These are phyloP conservation scores for Ramularia collo-cygni DNA, from an alignment of 2,329 filamentous ascomycete genomes.

Conservation along the genomic window DNA sequence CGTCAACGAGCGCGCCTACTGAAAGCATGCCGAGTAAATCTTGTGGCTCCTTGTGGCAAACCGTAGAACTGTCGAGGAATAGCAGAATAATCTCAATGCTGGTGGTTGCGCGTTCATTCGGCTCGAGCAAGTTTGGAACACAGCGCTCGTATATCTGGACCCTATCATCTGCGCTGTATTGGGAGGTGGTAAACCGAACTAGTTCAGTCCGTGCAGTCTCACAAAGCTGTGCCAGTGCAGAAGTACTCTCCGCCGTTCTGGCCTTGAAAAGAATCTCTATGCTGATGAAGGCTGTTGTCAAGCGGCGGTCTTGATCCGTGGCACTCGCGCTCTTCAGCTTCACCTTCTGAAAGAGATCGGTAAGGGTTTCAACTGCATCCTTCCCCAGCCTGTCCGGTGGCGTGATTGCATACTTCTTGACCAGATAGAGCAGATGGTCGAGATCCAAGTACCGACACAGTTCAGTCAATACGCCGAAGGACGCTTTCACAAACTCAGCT, in stretches of 20 bases:
- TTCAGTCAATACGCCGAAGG: constrained; percentile 58
- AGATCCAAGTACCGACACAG: constrained; percentile 41
- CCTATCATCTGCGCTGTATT: constrained; percentile 14
- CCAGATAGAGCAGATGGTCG: constrained; percentile 56
- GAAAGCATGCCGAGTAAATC: constrained; percentile 19
- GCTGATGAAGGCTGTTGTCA: constrained; percentile 21
- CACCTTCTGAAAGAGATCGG: constrained; percentile 13
- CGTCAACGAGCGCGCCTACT: constrained; percentile 28
- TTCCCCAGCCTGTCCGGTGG: constrained; percentile 19
- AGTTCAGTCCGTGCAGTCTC: constrained; percentile 16
- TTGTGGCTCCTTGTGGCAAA: constrained; percentile 11
- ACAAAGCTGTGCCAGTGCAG: constrained; percentile 11
- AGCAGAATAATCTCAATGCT: constrained; percentile 19
- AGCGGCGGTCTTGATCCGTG: constrained; percentile 5
- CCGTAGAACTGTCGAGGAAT: constrained; percentile 12
- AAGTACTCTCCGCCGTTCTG: constrained; percentile 6
- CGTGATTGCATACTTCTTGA: constrained; percentile 57
- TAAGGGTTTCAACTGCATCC: constrained; percentile 20
- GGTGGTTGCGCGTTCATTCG: constrained; percentile 17
- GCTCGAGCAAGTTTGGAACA: constrained; percentile 14
- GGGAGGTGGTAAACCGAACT: constrained; percentile 11
- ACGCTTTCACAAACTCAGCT: constrained; percentile 72
- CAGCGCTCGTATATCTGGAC: constrained; percentile 20
- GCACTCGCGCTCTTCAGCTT: constrained; percentile 4
- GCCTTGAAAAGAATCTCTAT: constrained; percentile 22